These are phyloP conservation scores for Lenwebbia sp. DNA, from an alignment of 345 rosid species.

Conservation along the genomic window DNA sequence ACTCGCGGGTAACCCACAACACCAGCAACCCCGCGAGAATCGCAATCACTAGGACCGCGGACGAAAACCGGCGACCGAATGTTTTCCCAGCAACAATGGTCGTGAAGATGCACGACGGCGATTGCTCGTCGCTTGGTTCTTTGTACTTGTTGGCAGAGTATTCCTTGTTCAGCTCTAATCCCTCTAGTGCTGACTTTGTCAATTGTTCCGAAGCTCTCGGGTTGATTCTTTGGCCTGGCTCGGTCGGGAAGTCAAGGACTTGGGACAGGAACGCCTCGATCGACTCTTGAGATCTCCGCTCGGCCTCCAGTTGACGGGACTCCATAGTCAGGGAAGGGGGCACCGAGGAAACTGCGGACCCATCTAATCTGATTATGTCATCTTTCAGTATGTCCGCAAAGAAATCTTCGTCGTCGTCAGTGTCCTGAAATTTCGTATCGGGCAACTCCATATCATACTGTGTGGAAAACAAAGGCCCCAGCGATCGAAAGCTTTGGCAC, in stretches of 20 bases:
- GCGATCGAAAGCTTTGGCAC: not conserved
- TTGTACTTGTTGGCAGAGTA: not conserved
- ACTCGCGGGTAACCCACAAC: conserved; percentile 5
- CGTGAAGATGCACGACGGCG: conserved; percentile 2
- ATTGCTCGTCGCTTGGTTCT: not conserved
- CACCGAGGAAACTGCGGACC: conserved; percentile 1
- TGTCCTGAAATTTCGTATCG: conserved; percentile 18
- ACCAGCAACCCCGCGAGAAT: conserved; percentile 9
- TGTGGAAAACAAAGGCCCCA: not conserved
- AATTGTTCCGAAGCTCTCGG: not conserved
- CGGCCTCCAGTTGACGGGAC: not conserved
- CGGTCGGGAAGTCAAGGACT: conserved; percentile 7
- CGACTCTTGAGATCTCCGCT: not conserved
- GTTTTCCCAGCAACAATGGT: not conserved
- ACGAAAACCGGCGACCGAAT: not conserved
- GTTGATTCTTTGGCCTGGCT: conserved; percentile 17
- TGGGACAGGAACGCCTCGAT: not conserved
- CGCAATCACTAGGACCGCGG: not conserved
- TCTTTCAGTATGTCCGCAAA: conserved; percentile 74
- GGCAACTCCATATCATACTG: not conserved
- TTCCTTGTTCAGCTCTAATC: not conserved
- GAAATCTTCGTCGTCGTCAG: conserved; percentile 35
- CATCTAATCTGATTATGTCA: conserved; percentile 69
- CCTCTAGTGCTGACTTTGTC: not conserved
- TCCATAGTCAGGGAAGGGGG: not conserved